Percentiles rank a stretch among this genome's conserved stretches.
These are phyloP conservation scores for Diaporthe humulicola DNA, from an alignment of 2,329 filamentous ascomycete species.

Conservation along the genomic window DNA sequence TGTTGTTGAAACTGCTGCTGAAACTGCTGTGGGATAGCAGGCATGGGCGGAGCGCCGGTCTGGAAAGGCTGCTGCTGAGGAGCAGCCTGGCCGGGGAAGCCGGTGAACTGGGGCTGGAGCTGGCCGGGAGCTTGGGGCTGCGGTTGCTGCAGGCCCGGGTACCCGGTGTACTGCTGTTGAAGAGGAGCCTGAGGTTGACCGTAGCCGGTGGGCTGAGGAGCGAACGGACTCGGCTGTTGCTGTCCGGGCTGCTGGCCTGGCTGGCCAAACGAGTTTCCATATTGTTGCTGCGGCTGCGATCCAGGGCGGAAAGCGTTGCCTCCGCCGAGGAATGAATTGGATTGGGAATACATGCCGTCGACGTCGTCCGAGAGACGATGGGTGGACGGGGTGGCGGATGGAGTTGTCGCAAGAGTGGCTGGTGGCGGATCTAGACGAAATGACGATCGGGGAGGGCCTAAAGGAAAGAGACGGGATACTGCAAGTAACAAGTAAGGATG, in stretches of 20 bases:
- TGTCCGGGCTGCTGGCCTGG: slow-evolving; percentile 55
- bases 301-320: slow-evolving; percentile 80
- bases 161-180: slow-evolving; percentile 73
- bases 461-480: slow-evolving; percentile 29
- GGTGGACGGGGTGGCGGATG: slow-evolving; percentile 1
- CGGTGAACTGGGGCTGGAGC: slow-evolving; percentile 77
- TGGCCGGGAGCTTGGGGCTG: slow-evolving; percentile 69
- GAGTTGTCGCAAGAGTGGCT: slow-evolving; percentile 16
- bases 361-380: slow-evolving; percentile 22
- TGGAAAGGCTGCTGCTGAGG: slow-evolving; percentile 71
- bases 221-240: slow-evolving; percentile 68
- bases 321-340: slow-evolving; percentile 87
- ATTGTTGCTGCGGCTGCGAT: slow-evolving; percentile 65
- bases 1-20: slow-evolving; percentile 72
- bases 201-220: slow-evolving; percentile 72
- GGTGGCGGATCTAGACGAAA: slow-evolving; percentile 34
- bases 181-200: slow-evolving; percentile 61
- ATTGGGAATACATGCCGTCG: slow-evolving; percentile 85
- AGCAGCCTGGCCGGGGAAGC: slow-evolving; percentile 64
- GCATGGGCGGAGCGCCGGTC: slow-evolving; percentile 68
- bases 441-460: slow-evolving; percentile 30
- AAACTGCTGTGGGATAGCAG: slow-evolving; percentile 70
- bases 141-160: slow-evolving; percentile 66
- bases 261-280: slow-evolving; percentile 56
- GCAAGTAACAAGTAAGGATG: slow-evolving; percentile 20